These are phyloP conservation scores for Ophiostoma triangulosporum DNA, from an alignment of 2,329 filamentous ascomycete species.

Conservation along the genomic window DNA sequence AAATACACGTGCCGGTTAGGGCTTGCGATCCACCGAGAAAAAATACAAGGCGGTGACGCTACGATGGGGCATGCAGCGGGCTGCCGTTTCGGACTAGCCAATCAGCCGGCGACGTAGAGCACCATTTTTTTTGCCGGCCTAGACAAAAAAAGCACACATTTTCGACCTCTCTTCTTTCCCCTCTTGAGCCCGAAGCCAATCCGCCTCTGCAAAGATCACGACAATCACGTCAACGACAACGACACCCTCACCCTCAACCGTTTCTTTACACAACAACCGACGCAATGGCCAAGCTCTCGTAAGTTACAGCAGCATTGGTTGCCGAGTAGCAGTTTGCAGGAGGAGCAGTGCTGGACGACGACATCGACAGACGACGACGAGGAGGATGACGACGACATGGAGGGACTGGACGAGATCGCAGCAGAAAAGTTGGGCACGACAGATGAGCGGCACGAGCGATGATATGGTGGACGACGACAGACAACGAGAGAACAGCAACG, in stretches of 20 bases:
- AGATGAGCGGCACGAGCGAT: too few species aligned
- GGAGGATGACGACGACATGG: not conserved
- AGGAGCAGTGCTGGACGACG: not conserved
- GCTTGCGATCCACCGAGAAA: too few species aligned
- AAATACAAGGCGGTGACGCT: too few species aligned
- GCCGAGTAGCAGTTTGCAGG: not conserved
- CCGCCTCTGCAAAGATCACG: not conserved
- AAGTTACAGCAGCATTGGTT: constrained; percentile 24
- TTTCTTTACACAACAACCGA: constrained; percentile 8
- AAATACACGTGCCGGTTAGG: too few species aligned
- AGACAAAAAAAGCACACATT: constrained; percentile 2
- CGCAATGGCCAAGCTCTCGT: constrained; percentile 50
- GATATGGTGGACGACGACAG: not conserved
- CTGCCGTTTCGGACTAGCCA: not conserved
- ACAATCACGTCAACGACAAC: not conserved
- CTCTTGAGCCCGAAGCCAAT: not conserved
- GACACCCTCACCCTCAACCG: not conserved
- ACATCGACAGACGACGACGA: not conserved
- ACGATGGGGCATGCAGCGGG: not conserved
- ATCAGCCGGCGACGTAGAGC: not conserved
- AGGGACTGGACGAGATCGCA: too few species aligned
- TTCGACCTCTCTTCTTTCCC: not conserved
- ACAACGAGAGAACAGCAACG: too few species aligned
- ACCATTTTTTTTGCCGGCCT: not conserved
- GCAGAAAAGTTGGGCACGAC: too few species aligned